Evolutionary conservation across 2,329 filamentous ascomycete genomes (phyloP).

Genomic region (Trichophyton verrucosum): DNA sequence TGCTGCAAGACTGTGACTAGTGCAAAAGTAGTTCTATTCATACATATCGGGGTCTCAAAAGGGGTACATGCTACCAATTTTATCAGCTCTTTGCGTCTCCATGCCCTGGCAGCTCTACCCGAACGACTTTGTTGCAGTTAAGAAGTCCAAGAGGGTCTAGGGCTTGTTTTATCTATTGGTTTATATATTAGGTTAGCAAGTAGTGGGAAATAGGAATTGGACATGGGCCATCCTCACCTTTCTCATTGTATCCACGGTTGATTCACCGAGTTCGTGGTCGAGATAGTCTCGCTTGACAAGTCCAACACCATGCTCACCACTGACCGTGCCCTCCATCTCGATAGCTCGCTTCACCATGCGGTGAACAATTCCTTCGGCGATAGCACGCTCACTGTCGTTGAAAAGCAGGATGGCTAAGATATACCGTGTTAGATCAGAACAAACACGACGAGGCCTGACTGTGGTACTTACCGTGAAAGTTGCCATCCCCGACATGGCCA

Average conservation of each 20-base stretch:
- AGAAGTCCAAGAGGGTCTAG: conserved; percentile 54
- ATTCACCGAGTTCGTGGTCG: conserved; percentile 48
- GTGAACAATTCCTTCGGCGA: conserved; percentile 49
- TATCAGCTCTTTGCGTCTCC: conserved; percentile 41
- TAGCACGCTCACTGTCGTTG: conserved; percentile 44
- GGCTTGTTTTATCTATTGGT: conserved; percentile 46
- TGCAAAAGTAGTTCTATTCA: neutral
- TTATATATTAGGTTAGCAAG: conserved; percentile 13
- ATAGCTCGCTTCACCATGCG: conserved; percentile 58
- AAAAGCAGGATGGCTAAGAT: conserved; percentile 48
- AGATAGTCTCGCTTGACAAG: conserved; percentile 57
- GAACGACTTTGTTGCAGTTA: conserved; percentile 54
- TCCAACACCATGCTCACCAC: conserved; percentile 60
- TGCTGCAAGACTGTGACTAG: no score
- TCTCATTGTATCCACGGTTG: conserved; percentile 53
- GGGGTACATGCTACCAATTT: conserved; percentile 6
- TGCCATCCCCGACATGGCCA: conserved; percentile 62
- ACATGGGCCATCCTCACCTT: conserved; percentile 34
- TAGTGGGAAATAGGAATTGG: neutral
- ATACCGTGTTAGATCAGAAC: conserved; percentile 5
- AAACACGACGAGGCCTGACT: no score
- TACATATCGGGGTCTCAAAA: neutral
- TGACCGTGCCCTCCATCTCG: conserved; percentile 59
- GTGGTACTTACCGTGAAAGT: conserved; percentile 49
- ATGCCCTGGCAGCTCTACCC: conserved; percentile 38